phyloP scores from a whole-genome alignment of 2,329 filamentous ascomycete species.

The Gliomastix tumulicola region DNA sequence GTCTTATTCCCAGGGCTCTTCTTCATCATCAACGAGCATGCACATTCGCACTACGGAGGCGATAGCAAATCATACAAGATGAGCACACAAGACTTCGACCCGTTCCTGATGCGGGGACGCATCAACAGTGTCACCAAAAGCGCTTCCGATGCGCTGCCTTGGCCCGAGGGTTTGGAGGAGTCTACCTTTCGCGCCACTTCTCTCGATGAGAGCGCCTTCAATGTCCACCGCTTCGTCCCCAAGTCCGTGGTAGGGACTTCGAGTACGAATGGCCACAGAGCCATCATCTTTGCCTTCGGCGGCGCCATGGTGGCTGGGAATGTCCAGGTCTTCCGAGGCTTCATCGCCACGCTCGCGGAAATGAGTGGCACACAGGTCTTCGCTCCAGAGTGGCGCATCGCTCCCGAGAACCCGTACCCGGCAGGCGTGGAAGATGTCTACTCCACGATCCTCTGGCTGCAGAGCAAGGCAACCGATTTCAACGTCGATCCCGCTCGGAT shows the following conservation, averaged over 20 bases:
- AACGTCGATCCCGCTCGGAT: constrained; percentile 12
- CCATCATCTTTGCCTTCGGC: constrained; percentile 28
- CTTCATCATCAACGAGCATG: too few relatives aligned
- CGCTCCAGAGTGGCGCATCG: constrained; percentile 32
- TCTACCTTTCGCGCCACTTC: neutral
- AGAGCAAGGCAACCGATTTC: constrained; percentile 10
- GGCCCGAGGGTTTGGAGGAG: neutral
- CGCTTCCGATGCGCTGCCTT: neutral
- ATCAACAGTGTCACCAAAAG: neutral
- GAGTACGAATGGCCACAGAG: neutral
- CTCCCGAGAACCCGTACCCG: constrained; percentile 31
- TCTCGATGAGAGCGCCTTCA: neutral
- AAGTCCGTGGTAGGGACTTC: neutral
- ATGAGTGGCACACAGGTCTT: constrained; percentile 23
- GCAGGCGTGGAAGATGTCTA: constrained; percentile 26
- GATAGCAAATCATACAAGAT: too few relatives aligned
- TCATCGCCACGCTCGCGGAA: constrained; percentile 16
- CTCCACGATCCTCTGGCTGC: constrained; percentile 16
- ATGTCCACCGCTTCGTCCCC: neutral
- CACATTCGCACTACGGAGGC: too few relatives aligned
- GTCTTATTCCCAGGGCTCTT: too few relatives aligned
- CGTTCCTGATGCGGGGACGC: neutral
- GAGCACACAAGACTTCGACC: neutral
- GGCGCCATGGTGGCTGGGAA: constrained; percentile 29
- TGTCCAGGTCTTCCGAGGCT: constrained; percentile 14